Evolutionary conservation across 768 basidiomycete species (phyloP), one percentile per base, ranked within the genome.

Genomic region (Cantharellus anzutake): DNA sequence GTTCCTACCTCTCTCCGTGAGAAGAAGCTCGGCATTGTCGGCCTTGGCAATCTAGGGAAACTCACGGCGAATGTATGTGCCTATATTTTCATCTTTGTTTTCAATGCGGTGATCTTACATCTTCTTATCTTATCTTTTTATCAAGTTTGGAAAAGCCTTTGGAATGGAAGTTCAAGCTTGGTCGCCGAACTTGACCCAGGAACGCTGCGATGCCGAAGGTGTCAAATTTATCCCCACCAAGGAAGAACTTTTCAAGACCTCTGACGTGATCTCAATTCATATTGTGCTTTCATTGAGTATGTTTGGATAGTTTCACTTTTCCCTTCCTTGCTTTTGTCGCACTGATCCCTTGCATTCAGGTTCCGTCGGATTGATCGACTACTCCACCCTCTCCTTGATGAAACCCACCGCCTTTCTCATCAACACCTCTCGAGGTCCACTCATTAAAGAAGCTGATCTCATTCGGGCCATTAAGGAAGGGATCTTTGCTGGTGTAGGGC

Each of bases 371-470:
- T 70, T 83, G 38, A 70, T 83, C 55, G 73, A 70, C 2, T 71
- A 69, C 3, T 62, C 68, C 3, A 78, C 82, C 58, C 68, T 83
- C 16, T 71, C 66, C 1, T 64, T 70, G n/a, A 74, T 86, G 76
- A 81, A 81, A 65, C 69, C 74, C 0, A 73, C 77, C 2, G 75
- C 81, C 0, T 73, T 80, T 64, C 71, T 84, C 59, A 75, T 84
- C 65, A 86, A 84, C 65, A 82, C 83, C 0, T 79, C 79, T 2
- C 69, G 83, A 59, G 83, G 84, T 0, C 80, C 80, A 2, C 66
- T 86, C 20, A 75, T 86, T 3, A 78, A 84, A 59, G 82, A 83
- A 63, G 63, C 57, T 0, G 82, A 77, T 0, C 65, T 86, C 41
- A 61, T 83, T 4, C 68, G 77, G 3, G 73, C 71, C 2, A 65